phyloP scores from a whole-genome alignment of 2,329 filamentous ascomycete species.

The Colletotrichum cuscutae region DNA sequence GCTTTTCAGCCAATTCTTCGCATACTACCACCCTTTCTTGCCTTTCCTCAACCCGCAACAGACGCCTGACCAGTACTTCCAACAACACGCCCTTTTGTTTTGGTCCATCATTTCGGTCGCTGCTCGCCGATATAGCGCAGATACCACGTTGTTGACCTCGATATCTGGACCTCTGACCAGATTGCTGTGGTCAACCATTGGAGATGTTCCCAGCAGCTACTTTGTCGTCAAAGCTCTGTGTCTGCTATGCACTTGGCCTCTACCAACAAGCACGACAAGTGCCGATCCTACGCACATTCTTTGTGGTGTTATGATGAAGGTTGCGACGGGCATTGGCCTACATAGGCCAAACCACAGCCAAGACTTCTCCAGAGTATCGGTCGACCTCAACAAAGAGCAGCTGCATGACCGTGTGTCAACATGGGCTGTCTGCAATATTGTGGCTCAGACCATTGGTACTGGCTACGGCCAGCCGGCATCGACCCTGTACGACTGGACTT shows the following conservation, averaged over 20 bases:
- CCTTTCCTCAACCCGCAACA: constrained; percentile 77
- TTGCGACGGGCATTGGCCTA: constrained; percentile 84
- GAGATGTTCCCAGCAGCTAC: constrained; percentile 81
- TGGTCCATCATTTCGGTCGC: constrained; percentile 85
- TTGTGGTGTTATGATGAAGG: constrained; percentile 87
- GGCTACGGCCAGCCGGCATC: constrained; percentile 86
- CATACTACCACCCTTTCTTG: constrained; percentile 80
- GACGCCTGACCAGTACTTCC: constrained; percentile 78
- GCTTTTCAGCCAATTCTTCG: constrained; percentile 81
- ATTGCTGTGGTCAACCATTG: constrained; percentile 81
- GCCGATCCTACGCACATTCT: constrained; percentile 85
- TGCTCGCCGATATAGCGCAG: constrained; percentile 74
- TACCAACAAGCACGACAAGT: constrained; percentile 83
- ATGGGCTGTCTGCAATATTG: constrained; percentile 88
- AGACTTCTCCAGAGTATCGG: constrained; percentile 81
- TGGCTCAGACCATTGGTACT: constrained; percentile 83
- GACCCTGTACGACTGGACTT: constrained; percentile 80
- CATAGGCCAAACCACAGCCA: constrained; percentile 85
- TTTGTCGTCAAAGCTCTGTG: constrained; percentile 85
- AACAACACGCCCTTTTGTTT: constrained; percentile 83
- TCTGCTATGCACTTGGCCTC: constrained; percentile 82
- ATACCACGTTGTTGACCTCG: constrained; percentile 72
- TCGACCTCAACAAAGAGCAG: constrained; percentile 82
- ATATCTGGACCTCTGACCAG: constrained; percentile 76
- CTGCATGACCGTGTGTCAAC: constrained; percentile 82